These are phyloP conservation scores for Periconia macrospinosa DNA, from an alignment of 2,329 filamentous ascomycete species.

Conservation along the genomic window DNA sequence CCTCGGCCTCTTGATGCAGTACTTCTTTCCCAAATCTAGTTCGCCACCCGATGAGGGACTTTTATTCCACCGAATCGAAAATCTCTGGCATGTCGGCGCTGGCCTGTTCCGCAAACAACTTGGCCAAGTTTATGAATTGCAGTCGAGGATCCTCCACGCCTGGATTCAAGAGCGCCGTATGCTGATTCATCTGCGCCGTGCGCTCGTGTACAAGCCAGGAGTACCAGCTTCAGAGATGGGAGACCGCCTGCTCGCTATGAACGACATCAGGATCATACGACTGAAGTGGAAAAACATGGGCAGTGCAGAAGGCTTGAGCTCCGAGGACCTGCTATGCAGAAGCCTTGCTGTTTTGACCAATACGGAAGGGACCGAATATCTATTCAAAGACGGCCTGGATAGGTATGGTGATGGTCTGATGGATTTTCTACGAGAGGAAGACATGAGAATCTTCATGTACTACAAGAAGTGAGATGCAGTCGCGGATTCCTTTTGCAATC, in stretches of 20 bases:
- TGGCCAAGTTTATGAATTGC: slow-evolving; percentile 27
- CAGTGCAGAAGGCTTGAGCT: slow-evolving; percentile 29
- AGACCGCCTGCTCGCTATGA: slow-evolving; percentile 37
- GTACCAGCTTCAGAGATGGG: slow-evolving; percentile 28
- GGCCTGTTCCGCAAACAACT: slow-evolving; percentile 28
- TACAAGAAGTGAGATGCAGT: slow-evolving; percentile 17
- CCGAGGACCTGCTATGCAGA: slow-evolving; percentile 37
- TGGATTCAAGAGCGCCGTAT: slow-evolving; percentile 37
- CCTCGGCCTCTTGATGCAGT: slow-evolving; percentile 33
- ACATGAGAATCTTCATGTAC: slow-evolving; percentile 37
- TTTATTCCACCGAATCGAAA: slow-evolving; percentile 29
- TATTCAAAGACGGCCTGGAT: slow-evolving; percentile 38
- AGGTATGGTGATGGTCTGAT: slow-evolving; percentile 32
- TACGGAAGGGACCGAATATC: slow-evolving; percentile 35
- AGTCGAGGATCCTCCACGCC: slow-evolving; percentile 28
- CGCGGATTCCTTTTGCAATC: slow-evolving; percentile 21
- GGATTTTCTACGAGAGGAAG: slow-evolving; percentile 33
- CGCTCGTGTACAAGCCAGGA: slow-evolving; percentile 25
- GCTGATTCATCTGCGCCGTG: slow-evolving; percentile 27
- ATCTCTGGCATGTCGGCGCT: slow-evolving; percentile 32
- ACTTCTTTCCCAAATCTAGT: slow-evolving; percentile 27
- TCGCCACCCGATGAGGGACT: slow-evolving; percentile 26
- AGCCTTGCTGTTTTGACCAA: slow-evolving; percentile 35
- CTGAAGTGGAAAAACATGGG: slow-evolving; percentile 43
- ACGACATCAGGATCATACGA: slow-evolving; percentile 36